Evolutionary conservation across 805 yeast species (phyloP).

Genomic region (Tetrapisispora fleetii): DNA sequence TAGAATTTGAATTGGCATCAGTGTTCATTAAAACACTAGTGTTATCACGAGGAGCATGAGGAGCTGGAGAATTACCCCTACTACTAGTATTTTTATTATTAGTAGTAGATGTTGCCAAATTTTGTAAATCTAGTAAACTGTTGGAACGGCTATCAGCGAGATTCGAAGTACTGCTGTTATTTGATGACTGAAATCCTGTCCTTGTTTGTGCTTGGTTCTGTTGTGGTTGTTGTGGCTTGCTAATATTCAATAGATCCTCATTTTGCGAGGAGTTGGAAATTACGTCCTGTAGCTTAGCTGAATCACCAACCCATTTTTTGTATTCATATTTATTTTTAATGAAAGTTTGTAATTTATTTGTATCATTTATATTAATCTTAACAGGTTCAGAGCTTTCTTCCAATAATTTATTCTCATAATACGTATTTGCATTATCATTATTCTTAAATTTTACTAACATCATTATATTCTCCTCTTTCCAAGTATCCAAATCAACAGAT

Average conservation of each 20-base stretch:
- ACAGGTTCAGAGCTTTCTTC: conserved; percentile 40
- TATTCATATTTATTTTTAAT: conserved; percentile 86
- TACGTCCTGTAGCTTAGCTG: background rate
- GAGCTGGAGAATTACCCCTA: background rate
- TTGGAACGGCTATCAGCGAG: background rate
- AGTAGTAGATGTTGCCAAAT: background rate
- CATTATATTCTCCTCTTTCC: conserved; percentile 88
- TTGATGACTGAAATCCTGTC: background rate
- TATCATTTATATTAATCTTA: conserved; percentile 38
- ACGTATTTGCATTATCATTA: conserved; percentile 52
- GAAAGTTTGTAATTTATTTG: conserved; percentile 75
- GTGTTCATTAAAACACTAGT: background rate
- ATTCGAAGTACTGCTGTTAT: background rate
- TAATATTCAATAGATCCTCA: background rate
- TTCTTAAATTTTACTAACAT: conserved; percentile 85
- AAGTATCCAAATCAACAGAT: conserved; percentile 86
- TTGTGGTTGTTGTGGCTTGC: background rate
- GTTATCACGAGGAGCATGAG: background rate
- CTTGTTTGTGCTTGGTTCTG: background rate
- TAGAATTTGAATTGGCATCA: background rate
- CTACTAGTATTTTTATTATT: background rate
- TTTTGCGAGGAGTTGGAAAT: background rate
- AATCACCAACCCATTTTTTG: conserved; percentile 65
- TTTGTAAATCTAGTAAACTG: conserved; percentile 4
- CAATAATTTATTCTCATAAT: conserved; percentile 69